A percentile compares a stretch with the other conserved stretches of the same genome.
phyloP scores from a whole-genome alignment of 176 grass and related monocot species.

The Zea luxurians region DNA sequence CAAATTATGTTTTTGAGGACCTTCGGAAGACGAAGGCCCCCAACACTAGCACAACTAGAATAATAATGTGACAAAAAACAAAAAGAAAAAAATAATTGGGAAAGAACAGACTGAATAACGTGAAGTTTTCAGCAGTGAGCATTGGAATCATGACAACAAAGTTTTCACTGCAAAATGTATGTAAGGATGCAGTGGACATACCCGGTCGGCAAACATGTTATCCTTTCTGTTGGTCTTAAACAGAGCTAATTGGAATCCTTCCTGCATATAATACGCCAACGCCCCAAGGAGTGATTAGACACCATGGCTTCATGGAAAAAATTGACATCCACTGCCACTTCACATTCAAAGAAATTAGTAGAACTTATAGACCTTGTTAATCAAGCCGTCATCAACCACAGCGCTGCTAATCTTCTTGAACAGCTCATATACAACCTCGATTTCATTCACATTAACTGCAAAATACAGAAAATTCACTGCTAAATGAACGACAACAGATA shows the following conservation, averaged over 20 bases:
- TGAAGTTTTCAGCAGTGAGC: not conserved
- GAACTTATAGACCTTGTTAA: constrained; percentile 57
- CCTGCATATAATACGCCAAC: constrained; percentile 47
- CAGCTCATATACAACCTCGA: constrained; percentile 84
- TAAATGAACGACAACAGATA: constrained; percentile 4
- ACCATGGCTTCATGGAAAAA: not conserved
- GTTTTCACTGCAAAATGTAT: not conserved
- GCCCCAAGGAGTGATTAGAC: not conserved
- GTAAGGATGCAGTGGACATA: constrained; percentile 33
- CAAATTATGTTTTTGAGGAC: no score
- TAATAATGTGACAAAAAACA: constrained; percentile 1
- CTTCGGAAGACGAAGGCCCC: no score
- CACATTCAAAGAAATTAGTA: not conserved
- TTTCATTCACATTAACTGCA: constrained; percentile 85
- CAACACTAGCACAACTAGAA: constrained; percentile 11
- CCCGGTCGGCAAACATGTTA: constrained; percentile 85
- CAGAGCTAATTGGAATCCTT: constrained; percentile 81
- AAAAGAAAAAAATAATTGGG: not conserved
- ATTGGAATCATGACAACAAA: not conserved
- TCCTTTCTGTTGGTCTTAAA: constrained; percentile 85
- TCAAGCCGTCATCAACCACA: constrained; percentile 82
- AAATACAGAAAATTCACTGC: not conserved
- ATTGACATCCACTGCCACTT: not conserved
- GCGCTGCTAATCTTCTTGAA: constrained; percentile 91
- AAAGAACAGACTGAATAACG: not conserved